These are phyloP conservation scores for Podaxis sp. DNA, from an alignment of 768 basidiomycete genomes.

Conservation along the genomic window DNA sequence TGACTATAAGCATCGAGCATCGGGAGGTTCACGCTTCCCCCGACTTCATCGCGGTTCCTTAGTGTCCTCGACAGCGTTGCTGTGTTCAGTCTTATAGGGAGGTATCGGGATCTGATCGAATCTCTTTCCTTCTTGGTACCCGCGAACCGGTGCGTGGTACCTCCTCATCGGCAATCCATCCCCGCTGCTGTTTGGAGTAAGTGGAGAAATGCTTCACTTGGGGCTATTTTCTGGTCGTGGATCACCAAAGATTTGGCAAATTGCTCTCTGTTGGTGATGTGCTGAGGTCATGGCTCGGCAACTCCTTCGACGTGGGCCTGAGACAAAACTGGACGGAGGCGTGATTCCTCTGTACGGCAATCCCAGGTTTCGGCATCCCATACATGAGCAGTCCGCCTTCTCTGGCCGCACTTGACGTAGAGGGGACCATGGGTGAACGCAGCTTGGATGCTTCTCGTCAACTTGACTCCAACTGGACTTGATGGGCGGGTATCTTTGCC, in stretches of 20 bases:
- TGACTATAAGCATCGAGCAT: background rate
- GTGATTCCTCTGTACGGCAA: background rate
- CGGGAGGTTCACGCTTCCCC: background rate
- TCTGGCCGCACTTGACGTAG: slow-evolving; percentile 2
- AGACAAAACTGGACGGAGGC: background rate
- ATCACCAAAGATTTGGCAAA: background rate
- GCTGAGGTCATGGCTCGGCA: background rate
- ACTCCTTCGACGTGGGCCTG: background rate
- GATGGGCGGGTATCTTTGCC: background rate
- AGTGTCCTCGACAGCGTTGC: background rate
- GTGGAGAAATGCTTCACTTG: background rate
- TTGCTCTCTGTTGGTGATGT: background rate
- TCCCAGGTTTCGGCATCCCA: background rate
- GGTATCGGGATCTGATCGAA: background rate
- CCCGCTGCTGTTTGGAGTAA: background rate
- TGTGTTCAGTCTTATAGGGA: background rate
- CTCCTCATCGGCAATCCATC: background rate
- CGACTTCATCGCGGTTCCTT: background rate
- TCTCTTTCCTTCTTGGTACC: background rate
- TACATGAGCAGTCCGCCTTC: background rate
- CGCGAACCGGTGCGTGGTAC: background rate
- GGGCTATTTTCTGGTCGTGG: background rate
- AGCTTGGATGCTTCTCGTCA: background rate
- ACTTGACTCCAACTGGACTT: background rate
- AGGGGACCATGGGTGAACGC: background rate